phyloP scores from a whole-genome alignment of 805 yeast genomes.

The Pichia deserticola region DNA sequence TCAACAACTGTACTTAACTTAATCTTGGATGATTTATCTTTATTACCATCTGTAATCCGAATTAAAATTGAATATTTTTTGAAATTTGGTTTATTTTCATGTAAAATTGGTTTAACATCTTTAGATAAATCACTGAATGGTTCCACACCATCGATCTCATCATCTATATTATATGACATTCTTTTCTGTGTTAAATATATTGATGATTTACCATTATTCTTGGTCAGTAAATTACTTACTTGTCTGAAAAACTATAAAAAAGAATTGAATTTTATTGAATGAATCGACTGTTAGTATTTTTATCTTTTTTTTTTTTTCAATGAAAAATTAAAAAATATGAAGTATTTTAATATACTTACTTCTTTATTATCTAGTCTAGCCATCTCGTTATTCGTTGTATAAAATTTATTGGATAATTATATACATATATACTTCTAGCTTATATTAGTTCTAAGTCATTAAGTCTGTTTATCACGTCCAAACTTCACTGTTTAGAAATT shows the following conservation, averaged over 20 bases:
- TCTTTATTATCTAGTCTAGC: constrained; percentile 16
- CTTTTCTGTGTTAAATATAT: constrained; percentile 57
- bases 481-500: too few species aligned
- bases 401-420: neutral
- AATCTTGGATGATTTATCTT: constrained; percentile 40
- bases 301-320: neutral
- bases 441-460: too few species aligned
- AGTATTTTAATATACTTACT: constrained; percentile 13
- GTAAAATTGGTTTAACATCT: constrained; percentile 12
- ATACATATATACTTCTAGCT: too few species aligned
- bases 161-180: constrained; percentile 22
- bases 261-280: neutral
- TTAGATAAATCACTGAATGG: constrained; percentile 12
- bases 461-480: too few species aligned
- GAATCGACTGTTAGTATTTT: constrained; percentile 1
- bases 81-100: neutral
- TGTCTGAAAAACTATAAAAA: constrained; percentile 20
- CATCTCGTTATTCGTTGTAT: neutral
- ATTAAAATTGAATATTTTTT: constrained; percentile 51
- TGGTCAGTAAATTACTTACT: constrained; percentile 15
- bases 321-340: neutral
- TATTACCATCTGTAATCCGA: constrained; percentile 56
- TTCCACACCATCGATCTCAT: constrained; percentile 14
- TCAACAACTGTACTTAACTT: constrained; percentile 71
- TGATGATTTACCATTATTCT: constrained; percentile 35